A percentile compares a stretch with the other conserved stretches of the same genome.
Evolutionary conservation across 805 yeast genomes (phyloP).

Genomic region (Starmerella geochares): DNA sequence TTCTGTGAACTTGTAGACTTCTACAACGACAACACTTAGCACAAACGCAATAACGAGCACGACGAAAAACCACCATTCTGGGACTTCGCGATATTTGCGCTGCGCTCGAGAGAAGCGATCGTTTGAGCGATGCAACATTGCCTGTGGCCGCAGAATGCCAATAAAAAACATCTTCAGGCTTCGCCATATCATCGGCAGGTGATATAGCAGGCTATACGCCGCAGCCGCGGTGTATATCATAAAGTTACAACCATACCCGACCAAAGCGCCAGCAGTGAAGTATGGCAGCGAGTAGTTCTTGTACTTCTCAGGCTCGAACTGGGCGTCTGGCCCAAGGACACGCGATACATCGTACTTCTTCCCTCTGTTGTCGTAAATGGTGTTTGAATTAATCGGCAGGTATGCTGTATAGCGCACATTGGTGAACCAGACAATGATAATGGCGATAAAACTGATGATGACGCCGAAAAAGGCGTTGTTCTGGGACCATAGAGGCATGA

Average conservation of each 20-base stretch:
- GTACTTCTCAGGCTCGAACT: slow-evolving; percentile 40
- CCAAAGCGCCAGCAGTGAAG: slow-evolving; percentile 50
- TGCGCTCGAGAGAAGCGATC: slow-evolving; percentile 54
- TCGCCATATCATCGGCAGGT: slow-evolving; percentile 36
- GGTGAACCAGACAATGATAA: slow-evolving; percentile 35
- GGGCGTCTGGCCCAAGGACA: neutral
- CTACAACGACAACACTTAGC: slow-evolving; percentile 39
- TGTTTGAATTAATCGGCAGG: slow-evolving; percentile 42
- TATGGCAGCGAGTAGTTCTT: slow-evolving; percentile 51
- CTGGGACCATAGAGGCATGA: slow-evolving; percentile 33
- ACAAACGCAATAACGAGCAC: slow-evolving; percentile 36
- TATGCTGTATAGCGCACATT: slow-evolving; percentile 44
- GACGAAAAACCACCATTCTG: slow-evolving; percentile 39
- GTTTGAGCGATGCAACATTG: slow-evolving; percentile 27
- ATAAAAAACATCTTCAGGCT: slow-evolving; percentile 10
- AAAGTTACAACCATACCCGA: slow-evolving; percentile 46
- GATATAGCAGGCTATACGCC: slow-evolving; percentile 37
- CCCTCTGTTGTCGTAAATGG: slow-evolving; percentile 36
- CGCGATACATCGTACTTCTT: slow-evolving; percentile 3
- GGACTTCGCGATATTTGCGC: slow-evolving; percentile 39
- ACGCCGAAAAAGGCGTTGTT: slow-evolving; percentile 32
- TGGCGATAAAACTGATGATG: slow-evolving; percentile 30
- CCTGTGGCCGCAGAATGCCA: slow-evolving; percentile 16
- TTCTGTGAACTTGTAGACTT: slow-evolving; percentile 30
- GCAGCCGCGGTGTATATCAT: slow-evolving; percentile 47